These are phyloP conservation scores for Diaporthe sp. DNA, from an alignment of 2,329 filamentous ascomycete genomes.

Conservation along the genomic window DNA sequence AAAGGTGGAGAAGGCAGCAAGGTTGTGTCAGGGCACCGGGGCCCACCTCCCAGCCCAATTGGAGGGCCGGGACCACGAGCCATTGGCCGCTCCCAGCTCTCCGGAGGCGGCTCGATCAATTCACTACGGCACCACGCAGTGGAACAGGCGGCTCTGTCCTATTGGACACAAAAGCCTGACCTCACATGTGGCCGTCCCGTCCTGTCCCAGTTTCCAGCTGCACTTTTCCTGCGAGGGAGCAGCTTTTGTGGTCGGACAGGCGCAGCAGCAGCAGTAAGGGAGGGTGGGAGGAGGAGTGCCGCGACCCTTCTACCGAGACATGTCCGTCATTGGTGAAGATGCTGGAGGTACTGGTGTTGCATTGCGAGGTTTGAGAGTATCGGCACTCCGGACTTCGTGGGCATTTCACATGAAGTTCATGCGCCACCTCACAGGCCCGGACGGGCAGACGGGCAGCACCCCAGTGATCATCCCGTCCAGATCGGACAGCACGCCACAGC, in stretches of 20 bases:
- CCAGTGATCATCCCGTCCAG: conserved; percentile 14
- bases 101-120: conserved; percentile 22
- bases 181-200: not conserved
- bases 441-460: not conserved
- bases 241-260: conserved; percentile 7
- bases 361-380: conserved; percentile 11
- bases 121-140: conserved; percentile 5
- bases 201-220: not conserved
- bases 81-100: conserved; percentile 21
- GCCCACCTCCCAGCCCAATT: conserved; percentile 2
- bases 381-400: not conserved
- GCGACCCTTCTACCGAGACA: conserved; percentile 12
- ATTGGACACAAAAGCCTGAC: conserved; percentile 31
- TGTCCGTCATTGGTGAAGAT: conserved; percentile 2
- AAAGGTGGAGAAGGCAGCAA: conserved; percentile 24
- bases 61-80: conserved; percentile 16
- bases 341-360: not conserved
- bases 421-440: not conserved
- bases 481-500: conserved; percentile 24
- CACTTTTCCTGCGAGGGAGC: conserved; percentile 14
- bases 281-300: not conserved
- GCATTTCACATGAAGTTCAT: conserved; percentile 30
- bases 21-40: conserved; percentile 5
- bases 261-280: not conserved
- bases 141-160: conserved; percentile 31